phyloP scores from a whole-genome alignment of 2,329 filamentous ascomycete species.

The Onygena corvina region DNA sequence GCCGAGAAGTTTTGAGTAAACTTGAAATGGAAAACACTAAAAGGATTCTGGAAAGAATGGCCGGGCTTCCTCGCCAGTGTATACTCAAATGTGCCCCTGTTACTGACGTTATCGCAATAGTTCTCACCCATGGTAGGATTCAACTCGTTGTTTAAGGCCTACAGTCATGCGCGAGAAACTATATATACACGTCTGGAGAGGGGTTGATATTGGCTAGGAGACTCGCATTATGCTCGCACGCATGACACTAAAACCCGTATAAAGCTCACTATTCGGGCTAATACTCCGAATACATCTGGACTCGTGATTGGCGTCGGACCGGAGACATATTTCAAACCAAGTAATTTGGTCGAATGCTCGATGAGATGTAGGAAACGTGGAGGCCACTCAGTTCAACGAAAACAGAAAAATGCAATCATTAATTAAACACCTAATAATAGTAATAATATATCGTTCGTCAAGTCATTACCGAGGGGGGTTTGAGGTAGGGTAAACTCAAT shows the following conservation, averaged over 20 bases:
- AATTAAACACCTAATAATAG: slow-evolving; percentile 6
- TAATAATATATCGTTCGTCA: slow-evolving; percentile 5
- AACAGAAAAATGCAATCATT: slow-evolving; percentile 5
- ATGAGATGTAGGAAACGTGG: neutral
- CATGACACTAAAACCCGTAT: too few relatives aligned
- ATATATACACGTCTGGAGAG: too few relatives aligned
- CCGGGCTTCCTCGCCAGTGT: neutral
- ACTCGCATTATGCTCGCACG: too few relatives aligned
- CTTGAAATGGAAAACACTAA: too few relatives aligned
- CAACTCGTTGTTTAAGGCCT: too few relatives aligned
- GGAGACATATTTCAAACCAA: too few relatives aligned
- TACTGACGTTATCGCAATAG: neutral
- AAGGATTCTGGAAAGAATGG: neutral
- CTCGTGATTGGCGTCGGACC: too few relatives aligned
- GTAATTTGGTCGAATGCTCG: neutral
- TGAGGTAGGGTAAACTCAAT: neutral
- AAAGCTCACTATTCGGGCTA: too few relatives aligned
- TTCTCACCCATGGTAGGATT: neutral
- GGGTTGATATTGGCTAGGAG: neutral
- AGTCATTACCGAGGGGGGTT: slow-evolving; percentile 6
- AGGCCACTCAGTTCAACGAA: too few relatives aligned
- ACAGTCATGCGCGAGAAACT: too few relatives aligned
- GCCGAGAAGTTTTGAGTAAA: too few relatives aligned
- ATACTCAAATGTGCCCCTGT: neutral
- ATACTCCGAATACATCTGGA: too few relatives aligned